phyloP scores from a whole-genome alignment of 2,329 filamentous ascomycete genomes.

The Stachybotrys chlorohalonatus region DNA sequence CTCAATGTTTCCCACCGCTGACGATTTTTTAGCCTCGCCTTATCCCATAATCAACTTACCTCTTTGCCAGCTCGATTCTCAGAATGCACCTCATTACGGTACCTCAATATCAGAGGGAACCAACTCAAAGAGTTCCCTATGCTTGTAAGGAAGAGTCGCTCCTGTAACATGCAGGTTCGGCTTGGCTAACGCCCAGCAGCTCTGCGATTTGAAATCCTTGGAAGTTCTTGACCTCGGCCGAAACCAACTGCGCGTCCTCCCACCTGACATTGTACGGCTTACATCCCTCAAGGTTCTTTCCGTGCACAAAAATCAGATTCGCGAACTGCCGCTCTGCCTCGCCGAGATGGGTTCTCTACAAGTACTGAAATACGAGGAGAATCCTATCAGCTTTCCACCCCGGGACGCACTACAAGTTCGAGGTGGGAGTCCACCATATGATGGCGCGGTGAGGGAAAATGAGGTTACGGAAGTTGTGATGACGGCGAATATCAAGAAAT shows the following conservation, averaged over 20 bases:
- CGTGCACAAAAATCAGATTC: slow-evolving; percentile 77
- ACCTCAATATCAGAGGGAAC: slow-evolving; percentile 74
- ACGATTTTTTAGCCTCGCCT: slow-evolving; percentile 50
- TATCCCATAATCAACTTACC: slow-evolving; percentile 71
- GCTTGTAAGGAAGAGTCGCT: slow-evolving; percentile 29
- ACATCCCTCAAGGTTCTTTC: slow-evolving; percentile 84
- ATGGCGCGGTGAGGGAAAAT: slow-evolving; percentile 43
- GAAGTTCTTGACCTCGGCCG: slow-evolving; percentile 90
- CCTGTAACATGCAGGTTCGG: background rate
- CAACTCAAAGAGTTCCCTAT: slow-evolving; percentile 55
- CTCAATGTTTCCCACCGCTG: background rate
- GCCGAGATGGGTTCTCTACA: slow-evolving; percentile 86
- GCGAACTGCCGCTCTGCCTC: slow-evolving; percentile 72
- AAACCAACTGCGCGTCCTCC: slow-evolving; percentile 72
- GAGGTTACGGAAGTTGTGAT: slow-evolving; percentile 54
- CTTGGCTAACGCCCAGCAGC: slow-evolving; percentile 38
- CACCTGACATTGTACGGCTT: slow-evolving; percentile 70
- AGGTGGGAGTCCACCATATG: slow-evolving; percentile 45
- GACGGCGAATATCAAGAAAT: slow-evolving; percentile 54
- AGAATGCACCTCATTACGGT: slow-evolving; percentile 69
- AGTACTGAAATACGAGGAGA: slow-evolving; percentile 82
- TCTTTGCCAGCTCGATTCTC: slow-evolving; percentile 62
- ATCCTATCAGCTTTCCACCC: slow-evolving; percentile 74
- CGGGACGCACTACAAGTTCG: slow-evolving; percentile 56
- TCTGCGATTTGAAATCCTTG: slow-evolving; percentile 76